phyloP scores from a whole-genome alignment of 148 eudicot species.

The Fagopyrum homotropicum region DNA sequence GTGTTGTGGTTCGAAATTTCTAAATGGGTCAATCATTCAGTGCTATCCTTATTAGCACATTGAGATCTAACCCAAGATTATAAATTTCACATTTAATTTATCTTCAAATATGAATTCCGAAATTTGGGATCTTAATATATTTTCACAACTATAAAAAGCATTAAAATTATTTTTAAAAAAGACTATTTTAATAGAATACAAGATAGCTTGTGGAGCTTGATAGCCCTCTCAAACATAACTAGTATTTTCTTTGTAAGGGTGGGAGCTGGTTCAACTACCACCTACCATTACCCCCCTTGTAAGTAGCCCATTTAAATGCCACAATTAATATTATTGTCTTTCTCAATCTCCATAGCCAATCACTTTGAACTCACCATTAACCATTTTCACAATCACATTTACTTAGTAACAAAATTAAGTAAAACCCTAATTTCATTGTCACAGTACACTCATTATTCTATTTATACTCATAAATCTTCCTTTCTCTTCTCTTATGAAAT shows the following conservation, averaged over 20 bases:
- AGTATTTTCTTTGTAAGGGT: not conserved
- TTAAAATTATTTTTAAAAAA: no score
- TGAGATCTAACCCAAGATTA: no score
- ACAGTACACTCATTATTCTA: not conserved
- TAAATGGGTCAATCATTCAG: no score
- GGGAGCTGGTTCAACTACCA: slow-evolving; percentile 12
- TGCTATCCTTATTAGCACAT: no score
- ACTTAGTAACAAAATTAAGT: not conserved
- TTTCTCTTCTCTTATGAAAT: not conserved
- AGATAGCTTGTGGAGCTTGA: slow-evolving; percentile 9
- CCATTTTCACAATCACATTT: not conserved
- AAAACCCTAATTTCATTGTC: not conserved
- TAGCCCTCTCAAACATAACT: not conserved
- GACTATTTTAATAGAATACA: not conserved
- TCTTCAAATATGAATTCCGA: no score
- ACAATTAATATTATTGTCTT: slow-evolving; percentile 8
- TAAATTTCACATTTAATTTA: no score
- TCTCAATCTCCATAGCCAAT: not conserved
- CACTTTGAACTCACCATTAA: not conserved
- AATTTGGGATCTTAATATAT: no score
- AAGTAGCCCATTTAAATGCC: slow-evolving; percentile 13
- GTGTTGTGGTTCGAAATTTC: no score
- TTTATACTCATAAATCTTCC: slow-evolving; percentile 8
- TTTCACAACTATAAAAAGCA: no score
- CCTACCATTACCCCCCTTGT: slow-evolving; percentile 12